A percentile compares a stretch with the other conserved stretches of the same genome.
phyloP scores from a whole-genome alignment of 768 basidiomycete genomes.

The Gymnopilus junonius region DNA sequence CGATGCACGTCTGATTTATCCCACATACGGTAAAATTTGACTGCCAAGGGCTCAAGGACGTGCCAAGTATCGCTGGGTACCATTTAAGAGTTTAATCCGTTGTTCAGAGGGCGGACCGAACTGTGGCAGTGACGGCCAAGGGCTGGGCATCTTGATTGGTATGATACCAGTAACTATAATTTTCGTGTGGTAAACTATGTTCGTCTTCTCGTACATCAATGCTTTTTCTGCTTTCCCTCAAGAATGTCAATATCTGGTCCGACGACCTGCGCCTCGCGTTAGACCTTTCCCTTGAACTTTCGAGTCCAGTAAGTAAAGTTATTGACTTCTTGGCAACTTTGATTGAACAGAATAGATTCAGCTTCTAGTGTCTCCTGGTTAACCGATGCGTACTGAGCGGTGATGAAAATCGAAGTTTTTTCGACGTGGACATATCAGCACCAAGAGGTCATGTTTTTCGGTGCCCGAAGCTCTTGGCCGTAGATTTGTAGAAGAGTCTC shows the following conservation, averaged over 20 bases:
- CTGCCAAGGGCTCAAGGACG: constrained; percentile 11
- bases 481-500: not conserved
- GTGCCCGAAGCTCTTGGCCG: too few species aligned
- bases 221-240: too few species aligned
- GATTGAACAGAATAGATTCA: not conserved
- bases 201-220: too few species aligned
- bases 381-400: not conserved
- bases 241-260: too few species aligned
- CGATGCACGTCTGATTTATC: not conserved
- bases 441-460: not conserved
- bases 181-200: too few species aligned
- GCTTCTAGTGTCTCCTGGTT: not conserved
- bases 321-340: not conserved
- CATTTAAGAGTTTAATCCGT: not conserved
- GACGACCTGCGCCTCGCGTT: too few species aligned
- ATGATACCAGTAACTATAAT: too few species aligned
- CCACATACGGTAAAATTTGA: constrained; percentile 6
- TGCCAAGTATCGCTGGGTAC: constrained; percentile 7
- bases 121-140: not conserved
- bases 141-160: not conserved
- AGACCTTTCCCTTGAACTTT: not conserved
- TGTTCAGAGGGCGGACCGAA: not conserved
- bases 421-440: not conserved
- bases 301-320: not conserved
- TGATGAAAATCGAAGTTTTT: not conserved